phyloP scores from a whole-genome alignment of 2,329 filamentous ascomycete species.

The Penicillium hordei region DNA sequence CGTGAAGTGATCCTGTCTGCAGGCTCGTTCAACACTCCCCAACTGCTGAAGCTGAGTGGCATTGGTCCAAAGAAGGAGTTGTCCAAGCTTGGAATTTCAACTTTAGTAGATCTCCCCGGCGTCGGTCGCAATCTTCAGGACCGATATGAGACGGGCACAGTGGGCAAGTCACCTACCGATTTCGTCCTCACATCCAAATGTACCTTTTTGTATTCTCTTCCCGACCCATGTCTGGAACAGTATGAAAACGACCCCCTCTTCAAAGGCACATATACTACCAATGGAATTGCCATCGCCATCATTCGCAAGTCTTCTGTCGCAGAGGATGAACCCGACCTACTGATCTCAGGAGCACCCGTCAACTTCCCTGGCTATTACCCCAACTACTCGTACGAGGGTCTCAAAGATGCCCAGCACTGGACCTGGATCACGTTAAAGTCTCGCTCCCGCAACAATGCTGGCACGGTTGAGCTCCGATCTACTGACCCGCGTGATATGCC shows the following conservation, averaged over 20 bases:
- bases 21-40: conserved; percentile 63
- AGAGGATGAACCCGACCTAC: conserved; percentile 52
- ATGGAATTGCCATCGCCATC: conserved; percentile 56
- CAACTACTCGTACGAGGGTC: conserved; percentile 45
- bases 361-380: conserved; percentile 55
- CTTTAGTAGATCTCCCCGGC: conserved; percentile 56
- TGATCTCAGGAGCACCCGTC: conserved; percentile 57
- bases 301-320: conserved; percentile 37
- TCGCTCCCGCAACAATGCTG: conserved; percentile 61
- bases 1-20: conserved; percentile 47
- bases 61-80: conserved; percentile 58
- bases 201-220: conserved; percentile 28
- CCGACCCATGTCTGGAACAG: conserved; percentile 46
- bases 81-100: conserved; percentile 50
- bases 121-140: conserved; percentile 65
- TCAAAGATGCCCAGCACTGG: conserved; percentile 44
- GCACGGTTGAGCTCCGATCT: conserved; percentile 61
- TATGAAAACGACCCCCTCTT: conserved; percentile 42
- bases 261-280: conserved; percentile 49
- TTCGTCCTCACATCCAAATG: conserved; percentile 34
- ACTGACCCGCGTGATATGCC: conserved; percentile 64
- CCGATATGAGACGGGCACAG: conserved; percentile 57
- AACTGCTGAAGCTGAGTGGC: conserved; percentile 62
- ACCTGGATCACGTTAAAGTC: conserved; percentile 57
- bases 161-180: conserved; percentile 44